Conservation (phyloP, 1,284 basidiomycete species). For the Stygiomarasmius scandens region DNA sequence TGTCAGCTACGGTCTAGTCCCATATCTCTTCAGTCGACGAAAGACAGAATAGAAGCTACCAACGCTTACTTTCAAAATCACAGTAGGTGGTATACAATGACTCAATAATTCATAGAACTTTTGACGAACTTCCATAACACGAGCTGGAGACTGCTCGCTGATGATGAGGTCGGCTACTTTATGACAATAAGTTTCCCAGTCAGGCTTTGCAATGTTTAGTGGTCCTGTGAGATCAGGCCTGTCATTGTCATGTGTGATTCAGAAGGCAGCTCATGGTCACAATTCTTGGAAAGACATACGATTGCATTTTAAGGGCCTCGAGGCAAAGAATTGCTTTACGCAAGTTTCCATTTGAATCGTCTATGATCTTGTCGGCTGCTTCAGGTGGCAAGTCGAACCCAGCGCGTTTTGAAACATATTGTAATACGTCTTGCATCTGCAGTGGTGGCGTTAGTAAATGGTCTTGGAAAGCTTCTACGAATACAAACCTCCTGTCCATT, state of each 20-base stretch:
- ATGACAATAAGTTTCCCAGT: conserved; percentile 98
- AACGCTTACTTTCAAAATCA: conserved; percentile 78
- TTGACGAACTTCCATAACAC: conserved; percentile 88
- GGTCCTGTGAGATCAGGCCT: conserved; percentile 77
- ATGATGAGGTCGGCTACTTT: conserved; percentile 94
- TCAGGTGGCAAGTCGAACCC: conserved; percentile 81
- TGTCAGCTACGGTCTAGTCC: conserved; percentile 81
- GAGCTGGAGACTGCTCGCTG: conserved; percentile 90
- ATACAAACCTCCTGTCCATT: conserved; percentile 68
- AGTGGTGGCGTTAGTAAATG: background rate
- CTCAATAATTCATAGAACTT: conserved; percentile 96
- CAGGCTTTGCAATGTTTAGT: conserved; percentile 88
- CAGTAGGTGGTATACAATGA: conserved; percentile 96
- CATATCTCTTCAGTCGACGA: conserved; percentile 3
- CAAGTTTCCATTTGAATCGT: conserved; percentile 87
- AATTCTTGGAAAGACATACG: conserved; percentile 46
- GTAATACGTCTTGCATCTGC: conserved; percentile 82
- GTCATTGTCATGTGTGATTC: conserved; percentile 4
- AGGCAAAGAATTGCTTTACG: conserved; percentile 94
- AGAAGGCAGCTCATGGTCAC: too few relatives aligned
- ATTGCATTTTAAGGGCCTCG: conserved; percentile 96
- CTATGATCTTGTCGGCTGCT: conserved; percentile 74
- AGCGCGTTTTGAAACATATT: conserved; percentile 83
- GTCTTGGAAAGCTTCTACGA: conserved; percentile 5
- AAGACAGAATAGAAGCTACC: background rate